Conservation (phyloP, 495 filamentous ascomycete species). For the Trichoderma reesei region DNA sequence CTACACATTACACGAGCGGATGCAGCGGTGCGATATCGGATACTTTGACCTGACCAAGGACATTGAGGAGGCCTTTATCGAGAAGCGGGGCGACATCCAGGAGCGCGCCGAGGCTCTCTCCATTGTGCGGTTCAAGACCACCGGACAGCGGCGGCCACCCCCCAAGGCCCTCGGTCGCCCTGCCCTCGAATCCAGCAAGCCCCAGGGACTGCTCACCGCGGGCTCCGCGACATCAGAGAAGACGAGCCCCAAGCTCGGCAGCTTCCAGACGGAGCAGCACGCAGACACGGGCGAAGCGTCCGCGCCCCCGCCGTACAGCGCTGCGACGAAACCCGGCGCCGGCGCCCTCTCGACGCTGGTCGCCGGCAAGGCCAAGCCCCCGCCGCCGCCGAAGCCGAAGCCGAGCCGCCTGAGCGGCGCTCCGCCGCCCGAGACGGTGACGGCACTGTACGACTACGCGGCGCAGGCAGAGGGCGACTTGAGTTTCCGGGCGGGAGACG, state of each 20-base stretch:
- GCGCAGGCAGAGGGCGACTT: constrained; percentile 92
- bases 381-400: constrained; percentile 86
- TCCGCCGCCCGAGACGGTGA: constrained; percentile 61
- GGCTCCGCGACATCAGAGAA: constrained; percentile 1
- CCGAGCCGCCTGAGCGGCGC: constrained; percentile 60
- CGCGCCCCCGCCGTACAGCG: constrained; percentile 54
- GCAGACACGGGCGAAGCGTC: neutral
- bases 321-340: constrained; percentile 38
- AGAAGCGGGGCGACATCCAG: constrained; percentile 77
- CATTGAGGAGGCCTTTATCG: constrained; percentile 80
- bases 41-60: constrained; percentile 92
- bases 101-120: constrained; percentile 70
- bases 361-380: constrained; percentile 62
- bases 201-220: constrained; percentile 26
- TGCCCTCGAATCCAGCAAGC: constrained; percentile 28
- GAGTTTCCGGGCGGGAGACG: constrained; percentile 80
- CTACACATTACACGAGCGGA: constrained; percentile 95
- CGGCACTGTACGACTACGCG: constrained; percentile 88
- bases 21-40: constrained; percentile 92
- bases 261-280: neutral
- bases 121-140: constrained; percentile 84
- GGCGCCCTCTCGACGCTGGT: constrained; percentile 51
- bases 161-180: constrained; percentile 40
- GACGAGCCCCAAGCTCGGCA: constrained; percentile 9
- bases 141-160: constrained; percentile 47